Evolutionary conservation across 2,329 filamentous ascomycete genomes (phyloP).

Genomic region (Dryadomyces quercivorus): DNA sequence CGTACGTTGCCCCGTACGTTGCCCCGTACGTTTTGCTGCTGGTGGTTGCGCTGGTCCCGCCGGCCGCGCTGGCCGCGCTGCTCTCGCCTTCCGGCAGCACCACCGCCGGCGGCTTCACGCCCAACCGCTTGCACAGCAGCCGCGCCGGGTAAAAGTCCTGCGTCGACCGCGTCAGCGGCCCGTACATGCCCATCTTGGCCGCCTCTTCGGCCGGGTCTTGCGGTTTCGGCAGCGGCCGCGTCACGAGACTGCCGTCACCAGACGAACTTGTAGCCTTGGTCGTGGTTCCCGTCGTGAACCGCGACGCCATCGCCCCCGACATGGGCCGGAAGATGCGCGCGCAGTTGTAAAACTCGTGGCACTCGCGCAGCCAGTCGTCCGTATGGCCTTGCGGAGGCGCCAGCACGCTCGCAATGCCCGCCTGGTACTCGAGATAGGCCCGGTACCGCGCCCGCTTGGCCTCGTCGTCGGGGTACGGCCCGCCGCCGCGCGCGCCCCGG

Average conservation of each 20-base stretch:
- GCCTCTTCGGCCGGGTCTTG: constrained; percentile 75
- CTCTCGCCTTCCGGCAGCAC: constrained; percentile 37
- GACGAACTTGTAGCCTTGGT: constrained; percentile 7
- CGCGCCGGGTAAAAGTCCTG: constrained; percentile 68
- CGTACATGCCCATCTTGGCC: constrained; percentile 86
- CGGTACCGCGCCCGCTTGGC: constrained; percentile 71
- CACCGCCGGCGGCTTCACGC: constrained; percentile 65
- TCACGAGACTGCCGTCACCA: constrained; percentile 24
- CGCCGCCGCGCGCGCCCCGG: constrained; percentile 52
- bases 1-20: not conserved
- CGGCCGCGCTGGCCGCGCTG: not conserved
- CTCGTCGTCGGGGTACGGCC: constrained; percentile 74
- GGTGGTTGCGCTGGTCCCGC: not conserved
- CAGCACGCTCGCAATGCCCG: constrained; percentile 45
- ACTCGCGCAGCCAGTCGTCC: constrained; percentile 70
- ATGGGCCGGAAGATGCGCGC: constrained; percentile 77
- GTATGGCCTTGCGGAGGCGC: constrained; percentile 35
- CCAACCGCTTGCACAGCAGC: constrained; percentile 89
- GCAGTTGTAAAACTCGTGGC: constrained; percentile 59
- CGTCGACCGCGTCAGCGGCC: constrained; percentile 64
- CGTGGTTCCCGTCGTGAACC: constrained; percentile 66
- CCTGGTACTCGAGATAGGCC: constrained; percentile 65
- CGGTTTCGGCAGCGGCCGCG: constrained; percentile 39
- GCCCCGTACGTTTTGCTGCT: not conserved
- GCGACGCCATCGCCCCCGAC: constrained; percentile 81